Evolutionary conservation across 768 basidiomycete species (phyloP), one percentile per base, ranked within the genome.

Genomic region (Russula griseocarnosa): DNA sequence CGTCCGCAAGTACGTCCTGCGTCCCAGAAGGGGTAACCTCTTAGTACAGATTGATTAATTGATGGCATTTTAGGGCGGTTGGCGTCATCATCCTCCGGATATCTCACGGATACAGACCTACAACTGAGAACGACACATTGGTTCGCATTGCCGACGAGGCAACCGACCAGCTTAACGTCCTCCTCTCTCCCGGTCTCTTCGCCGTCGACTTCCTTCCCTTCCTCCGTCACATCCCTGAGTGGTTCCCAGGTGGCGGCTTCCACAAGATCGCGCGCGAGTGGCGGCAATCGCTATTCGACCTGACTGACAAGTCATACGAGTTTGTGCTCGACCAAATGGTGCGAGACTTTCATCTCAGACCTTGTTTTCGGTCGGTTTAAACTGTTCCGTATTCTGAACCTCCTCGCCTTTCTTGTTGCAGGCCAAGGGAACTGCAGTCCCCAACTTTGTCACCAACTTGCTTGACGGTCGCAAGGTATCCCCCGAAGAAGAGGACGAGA

Each of bases 191-290:
- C 2, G 66, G 68, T 42, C 58, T 57, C 30, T 63, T 67, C 55
- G 30, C 63, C 1, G 70, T 72, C 20, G 72, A 73, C 61, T 49
- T 66, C 18, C 20, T 73, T 13, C 72, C 72, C 0, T 10, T 65
- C 36, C 64, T 71, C 50, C 70, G 68, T n/a, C 32, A 56, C 47
- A 51, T 71, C 20, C 70, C 70, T 4, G 70, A 69, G 20, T 71
- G 70, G 70, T 58, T 69, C 60, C 70, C 70, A 8, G 70, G 70
- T 24, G 70, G 67, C 13, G 59, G 70, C 20, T 70, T 71, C 62
- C 70, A 69, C 40, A 60, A 62, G 32, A 58, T 54, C n/a, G 70
- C 70, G 3, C 58, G 62, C 38, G 68, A 68, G 52, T 68, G 62
- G 65, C 56, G 66, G 13, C 59, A 68, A n/a, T 67, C 68, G 11